These are phyloP conservation scores for Stenocarpella maydis DNA, from an alignment of 2,329 filamentous ascomycete species.

Conservation along the genomic window DNA sequence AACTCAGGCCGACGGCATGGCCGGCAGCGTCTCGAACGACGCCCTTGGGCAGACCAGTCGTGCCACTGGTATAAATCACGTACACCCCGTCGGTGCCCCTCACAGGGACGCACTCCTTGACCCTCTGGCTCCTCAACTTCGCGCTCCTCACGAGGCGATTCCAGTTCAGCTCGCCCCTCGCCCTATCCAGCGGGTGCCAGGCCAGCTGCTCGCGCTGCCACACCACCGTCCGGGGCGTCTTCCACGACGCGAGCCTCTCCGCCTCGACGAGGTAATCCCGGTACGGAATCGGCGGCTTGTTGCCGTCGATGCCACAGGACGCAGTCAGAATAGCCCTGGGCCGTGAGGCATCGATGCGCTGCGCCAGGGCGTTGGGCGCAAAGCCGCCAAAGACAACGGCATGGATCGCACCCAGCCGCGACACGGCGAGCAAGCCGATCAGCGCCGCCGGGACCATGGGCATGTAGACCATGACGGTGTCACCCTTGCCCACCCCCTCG, in stretches of 20 bases:
- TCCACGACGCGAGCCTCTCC: constrained; percentile 70
- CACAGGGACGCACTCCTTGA: constrained; percentile 79
- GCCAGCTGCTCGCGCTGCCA: constrained; percentile 83
- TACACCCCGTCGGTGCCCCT: constrained; percentile 83
- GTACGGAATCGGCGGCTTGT: constrained; percentile 82
- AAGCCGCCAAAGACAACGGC: constrained; percentile 95
- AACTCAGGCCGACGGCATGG: constrained; percentile 83
- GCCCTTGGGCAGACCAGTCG: constrained; percentile 84
- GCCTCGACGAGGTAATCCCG: constrained; percentile 79
- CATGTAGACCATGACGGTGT: constrained; percentile 93
- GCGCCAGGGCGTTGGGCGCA: constrained; percentile 79
- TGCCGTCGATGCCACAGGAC: constrained; percentile 90
- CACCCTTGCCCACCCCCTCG: constrained; percentile 82
- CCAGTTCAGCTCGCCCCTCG: constrained; percentile 80
- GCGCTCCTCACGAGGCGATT: constrained; percentile 78
- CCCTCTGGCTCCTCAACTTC: constrained; percentile 59
- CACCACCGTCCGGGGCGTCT: constrained; percentile 76
- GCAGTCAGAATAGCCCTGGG: constrained; percentile 84
- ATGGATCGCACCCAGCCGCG: constrained; percentile 85
- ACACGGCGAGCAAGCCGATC: constrained; percentile 84
- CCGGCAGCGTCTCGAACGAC: constrained; percentile 85
- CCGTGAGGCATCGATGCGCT: constrained; percentile 84
- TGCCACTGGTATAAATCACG: constrained; percentile 88
- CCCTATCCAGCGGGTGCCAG: constrained; percentile 75
- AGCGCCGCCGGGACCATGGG: constrained; percentile 93